phyloP scores from a whole-genome alignment of 2,329 filamentous ascomycete species.

The Paecilomyces formosus region DNA sequence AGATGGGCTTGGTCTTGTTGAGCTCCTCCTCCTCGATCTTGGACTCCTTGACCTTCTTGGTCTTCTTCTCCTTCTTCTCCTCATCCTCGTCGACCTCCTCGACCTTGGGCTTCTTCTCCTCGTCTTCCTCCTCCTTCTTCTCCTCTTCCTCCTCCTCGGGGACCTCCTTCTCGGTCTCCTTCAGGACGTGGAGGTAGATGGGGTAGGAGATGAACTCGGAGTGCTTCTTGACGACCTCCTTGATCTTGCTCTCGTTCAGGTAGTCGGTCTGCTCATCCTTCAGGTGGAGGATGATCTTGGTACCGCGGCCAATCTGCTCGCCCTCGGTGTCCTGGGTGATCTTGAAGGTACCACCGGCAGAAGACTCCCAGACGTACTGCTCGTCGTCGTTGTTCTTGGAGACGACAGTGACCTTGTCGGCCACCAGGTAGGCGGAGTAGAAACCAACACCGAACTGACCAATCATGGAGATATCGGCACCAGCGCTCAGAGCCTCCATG shows the following conservation, averaged over 20 bases:
- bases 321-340: constrained; percentile 85
- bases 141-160: constrained; percentile 88
- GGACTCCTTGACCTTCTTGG: constrained; percentile 98
- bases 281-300: constrained; percentile 96
- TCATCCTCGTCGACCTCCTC: constrained; percentile 83
- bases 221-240: constrained; percentile 99
- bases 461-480: constrained; percentile 99
- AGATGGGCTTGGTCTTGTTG: constrained; percentile 99
- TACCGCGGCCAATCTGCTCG: constrained; percentile 84
- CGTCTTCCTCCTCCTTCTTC: constrained; percentile 63
- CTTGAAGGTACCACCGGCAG: constrained; percentile 94
- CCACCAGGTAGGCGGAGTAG: constrained; percentile 99
- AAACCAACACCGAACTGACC: constrained; percentile 99
- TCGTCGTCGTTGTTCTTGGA: constrained; percentile 99
- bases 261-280: constrained; percentile 99
- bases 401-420: constrained; percentile 88
- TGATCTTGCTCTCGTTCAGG: constrained; percentile 97
- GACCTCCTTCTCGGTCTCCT: constrained; percentile 99
- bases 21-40: constrained; percentile 99
- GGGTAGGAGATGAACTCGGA: constrained; percentile 99
- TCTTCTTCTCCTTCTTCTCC: constrained; percentile 90
- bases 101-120: constrained; percentile 92
- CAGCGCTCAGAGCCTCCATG: constrained; percentile 97
- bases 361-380: constrained; percentile 99
- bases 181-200: constrained; percentile 98